phyloP scores from a whole-genome alignment of 2,329 filamentous ascomycete genomes.

The Venturia pyrina region DNA sequence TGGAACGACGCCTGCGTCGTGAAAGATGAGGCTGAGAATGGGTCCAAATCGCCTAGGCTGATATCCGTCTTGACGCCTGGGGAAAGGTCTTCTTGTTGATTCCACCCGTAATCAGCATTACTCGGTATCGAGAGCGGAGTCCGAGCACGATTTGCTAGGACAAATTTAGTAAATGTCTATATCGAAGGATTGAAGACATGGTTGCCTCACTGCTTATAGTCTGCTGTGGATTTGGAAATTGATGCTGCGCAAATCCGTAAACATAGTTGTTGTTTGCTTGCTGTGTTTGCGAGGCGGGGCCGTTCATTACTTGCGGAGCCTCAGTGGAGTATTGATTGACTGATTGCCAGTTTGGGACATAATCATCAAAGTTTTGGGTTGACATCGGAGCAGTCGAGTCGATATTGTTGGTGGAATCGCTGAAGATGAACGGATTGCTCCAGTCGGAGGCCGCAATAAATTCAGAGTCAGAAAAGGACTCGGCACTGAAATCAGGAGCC shows the following conservation, averaged over 20 bases:
- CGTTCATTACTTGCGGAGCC: neutral
- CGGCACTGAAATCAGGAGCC: neutral
- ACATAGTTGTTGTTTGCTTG: neutral
- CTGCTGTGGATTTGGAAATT: neutral
- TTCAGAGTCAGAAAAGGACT: neutral
- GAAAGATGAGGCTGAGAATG: neutral
- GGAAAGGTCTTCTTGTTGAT: neutral
- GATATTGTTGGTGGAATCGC: neutral
- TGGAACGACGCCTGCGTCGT: conserved; percentile 1
- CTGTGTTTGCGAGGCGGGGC: neutral
- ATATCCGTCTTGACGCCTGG: neutral
- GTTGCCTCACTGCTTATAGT: neutral
- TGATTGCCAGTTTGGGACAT: neutral
- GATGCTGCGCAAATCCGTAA: neutral
- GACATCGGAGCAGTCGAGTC: neutral
- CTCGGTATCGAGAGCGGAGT: neutral
- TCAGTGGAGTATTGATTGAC: neutral
- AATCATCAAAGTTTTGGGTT: neutral
- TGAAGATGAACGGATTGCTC: neutral
- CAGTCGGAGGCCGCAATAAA: neutral
- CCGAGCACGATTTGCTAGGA: neutral
- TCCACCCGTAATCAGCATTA: neutral
- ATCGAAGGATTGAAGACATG: too few species aligned
- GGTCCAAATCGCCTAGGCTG: neutral
- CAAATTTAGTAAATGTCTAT: neutral